These are phyloP conservation scores for Penicillium sp. DNA, from an alignment of 2,329 filamentous ascomycete genomes.

Conservation along the genomic window DNA sequence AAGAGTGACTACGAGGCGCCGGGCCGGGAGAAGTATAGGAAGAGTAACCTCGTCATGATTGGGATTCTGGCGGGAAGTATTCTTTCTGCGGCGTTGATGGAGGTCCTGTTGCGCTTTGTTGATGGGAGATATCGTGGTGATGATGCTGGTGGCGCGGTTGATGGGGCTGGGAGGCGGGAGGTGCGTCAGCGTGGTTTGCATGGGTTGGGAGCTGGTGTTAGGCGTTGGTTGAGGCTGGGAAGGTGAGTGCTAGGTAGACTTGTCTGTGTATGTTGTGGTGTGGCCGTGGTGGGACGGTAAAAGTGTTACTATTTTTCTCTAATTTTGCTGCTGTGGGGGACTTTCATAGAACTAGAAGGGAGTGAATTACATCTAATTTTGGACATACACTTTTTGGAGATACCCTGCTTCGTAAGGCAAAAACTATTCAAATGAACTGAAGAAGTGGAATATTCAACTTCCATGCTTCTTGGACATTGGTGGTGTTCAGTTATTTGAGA, in stretches of 20 bases:
- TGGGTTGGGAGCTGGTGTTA: conserved; percentile 28
- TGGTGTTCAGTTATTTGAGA: neutral
- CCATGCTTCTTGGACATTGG: neutral
- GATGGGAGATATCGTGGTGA: conserved; percentile 24
- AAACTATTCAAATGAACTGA: neutral
- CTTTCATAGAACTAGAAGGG: neutral
- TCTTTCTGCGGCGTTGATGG: conserved; percentile 63
- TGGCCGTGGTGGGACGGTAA: neutral
- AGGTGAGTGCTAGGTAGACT: neutral
- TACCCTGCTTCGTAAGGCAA: neutral
- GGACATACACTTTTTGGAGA: neutral
- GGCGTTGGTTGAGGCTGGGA: conserved; percentile 9
- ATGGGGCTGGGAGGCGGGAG: conserved; percentile 38
- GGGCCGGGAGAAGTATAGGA: conserved; percentile 69
- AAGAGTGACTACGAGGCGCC: conserved; percentile 63
- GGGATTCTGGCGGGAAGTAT: conserved; percentile 80
- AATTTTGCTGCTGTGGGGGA: neutral
- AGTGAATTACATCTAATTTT: neutral
- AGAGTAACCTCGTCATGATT: conserved; percentile 85
- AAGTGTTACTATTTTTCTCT: neutral
- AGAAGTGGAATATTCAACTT: no score
- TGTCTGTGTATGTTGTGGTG: neutral
- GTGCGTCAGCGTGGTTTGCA: conserved; percentile 36
- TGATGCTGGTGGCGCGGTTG: conserved; percentile 18
- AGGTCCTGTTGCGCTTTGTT: conserved; percentile 55